Conservation (phyloP, 345 rosid genomes). For the Bretschneidera sinensis region DNA sequence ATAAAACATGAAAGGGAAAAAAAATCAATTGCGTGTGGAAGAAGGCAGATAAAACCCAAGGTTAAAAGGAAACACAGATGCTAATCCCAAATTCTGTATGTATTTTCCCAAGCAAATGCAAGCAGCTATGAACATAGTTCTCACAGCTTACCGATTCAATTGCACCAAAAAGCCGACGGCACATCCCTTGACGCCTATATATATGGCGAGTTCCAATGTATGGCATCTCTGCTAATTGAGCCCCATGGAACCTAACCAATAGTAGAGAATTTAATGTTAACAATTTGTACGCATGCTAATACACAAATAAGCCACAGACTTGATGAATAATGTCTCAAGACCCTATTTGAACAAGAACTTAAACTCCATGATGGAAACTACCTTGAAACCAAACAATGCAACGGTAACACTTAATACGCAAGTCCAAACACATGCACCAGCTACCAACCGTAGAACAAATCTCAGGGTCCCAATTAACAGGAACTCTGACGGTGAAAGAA, state of each 20-base stretch:
- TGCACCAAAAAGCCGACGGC: conserved; percentile 70
- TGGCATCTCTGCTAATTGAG: conserved; percentile 83
- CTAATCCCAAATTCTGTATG: neutral
- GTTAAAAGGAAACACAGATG: conserved; percentile 2
- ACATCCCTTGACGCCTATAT: conserved; percentile 90
- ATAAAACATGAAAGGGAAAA: neutral
- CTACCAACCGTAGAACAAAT: too few relatives aligned
- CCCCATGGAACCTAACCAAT: conserved; percentile 66
- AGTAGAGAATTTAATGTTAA: conserved; percentile 8
- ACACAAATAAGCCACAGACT: neutral
- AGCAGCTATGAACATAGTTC: neutral
- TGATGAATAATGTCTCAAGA: neutral
- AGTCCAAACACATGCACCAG: too few relatives aligned
- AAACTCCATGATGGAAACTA: too few relatives aligned
- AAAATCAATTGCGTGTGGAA: neutral
- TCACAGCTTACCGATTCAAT: conserved; percentile 57
- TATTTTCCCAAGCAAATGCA: neutral
- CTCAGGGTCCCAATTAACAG: too few relatives aligned
- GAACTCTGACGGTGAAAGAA: too few relatives aligned
- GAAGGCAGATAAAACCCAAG: neutral
- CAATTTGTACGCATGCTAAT: neutral
- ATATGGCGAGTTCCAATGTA: conserved; percentile 84
- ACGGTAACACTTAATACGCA: neutral
- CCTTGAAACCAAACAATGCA: neutral
- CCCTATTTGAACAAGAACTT: neutral